Conservation (phyloP, 352 stramenopile genomes). For the Blastocystis sp. region DNA sequence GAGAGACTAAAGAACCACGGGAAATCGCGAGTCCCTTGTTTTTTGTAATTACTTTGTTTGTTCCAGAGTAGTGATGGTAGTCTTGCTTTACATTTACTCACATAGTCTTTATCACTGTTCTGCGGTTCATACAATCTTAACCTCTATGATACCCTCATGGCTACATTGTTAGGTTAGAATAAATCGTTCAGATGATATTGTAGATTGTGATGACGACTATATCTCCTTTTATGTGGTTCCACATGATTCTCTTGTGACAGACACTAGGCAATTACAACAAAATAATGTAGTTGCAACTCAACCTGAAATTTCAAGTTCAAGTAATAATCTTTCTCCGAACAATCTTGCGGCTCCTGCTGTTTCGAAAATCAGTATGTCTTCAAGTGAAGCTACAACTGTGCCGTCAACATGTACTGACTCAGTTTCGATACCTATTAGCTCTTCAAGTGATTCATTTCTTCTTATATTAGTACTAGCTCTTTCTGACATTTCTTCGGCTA, state of each 20-base stretch:
- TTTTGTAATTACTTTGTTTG: not conserved
- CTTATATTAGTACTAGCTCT: too few relatives aligned
- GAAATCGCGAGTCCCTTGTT: not conserved
- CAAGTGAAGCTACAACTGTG: too few relatives aligned
- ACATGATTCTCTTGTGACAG: not conserved
- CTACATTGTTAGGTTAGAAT: not conserved
- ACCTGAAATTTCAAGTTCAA: too few relatives aligned
- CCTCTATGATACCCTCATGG: slow-evolving; percentile 7
- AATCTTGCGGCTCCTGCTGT: too few relatives aligned
- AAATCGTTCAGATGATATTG: too few relatives aligned
- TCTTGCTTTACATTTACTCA: not conserved
- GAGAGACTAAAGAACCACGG: not conserved
- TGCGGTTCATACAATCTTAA: not conserved
- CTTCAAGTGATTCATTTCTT: too few relatives aligned
- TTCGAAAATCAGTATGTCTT: too few relatives aligned
- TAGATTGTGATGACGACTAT: not conserved
- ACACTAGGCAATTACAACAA: not conserved
- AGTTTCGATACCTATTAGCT: too few relatives aligned
- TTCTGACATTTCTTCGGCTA: too few relatives aligned
- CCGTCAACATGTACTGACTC: too few relatives aligned
- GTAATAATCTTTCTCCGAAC: too few relatives aligned
- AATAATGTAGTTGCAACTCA: too few relatives aligned
- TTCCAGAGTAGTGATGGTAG: not conserved
- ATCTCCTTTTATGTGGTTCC: slow-evolving; percentile 57
- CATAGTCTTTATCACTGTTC: not conserved